Evolutionary conservation across 2,329 filamentous ascomycete genomes (phyloP).

Genomic region (Hypocreales sp.): DNA sequence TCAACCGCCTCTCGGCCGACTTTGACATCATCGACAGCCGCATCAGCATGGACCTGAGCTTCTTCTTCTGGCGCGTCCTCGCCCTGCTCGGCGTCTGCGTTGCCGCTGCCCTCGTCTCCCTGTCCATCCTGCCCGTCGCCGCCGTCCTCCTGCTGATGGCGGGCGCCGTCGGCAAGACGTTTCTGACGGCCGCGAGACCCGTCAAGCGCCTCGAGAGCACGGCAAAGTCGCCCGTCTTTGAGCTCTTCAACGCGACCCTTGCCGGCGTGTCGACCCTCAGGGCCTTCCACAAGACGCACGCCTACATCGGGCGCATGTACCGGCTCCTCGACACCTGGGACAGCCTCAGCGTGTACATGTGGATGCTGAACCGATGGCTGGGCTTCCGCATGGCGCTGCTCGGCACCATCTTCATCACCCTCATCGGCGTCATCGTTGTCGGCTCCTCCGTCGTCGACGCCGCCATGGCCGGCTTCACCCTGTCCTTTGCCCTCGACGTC

Average conservation of each 20-base stretch:
- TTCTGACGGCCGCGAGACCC: conserved; percentile 56
- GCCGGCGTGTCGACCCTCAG: conserved; percentile 62
- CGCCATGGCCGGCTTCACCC: conserved; percentile 58
- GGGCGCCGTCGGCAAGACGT: conserved; percentile 41
- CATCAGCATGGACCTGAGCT: conserved; percentile 46
- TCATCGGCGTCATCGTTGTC: conserved; percentile 50
- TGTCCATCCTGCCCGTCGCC: conserved; percentile 47
- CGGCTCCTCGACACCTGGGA: conserved; percentile 51
- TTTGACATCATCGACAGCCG: conserved; percentile 59
- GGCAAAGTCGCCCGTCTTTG: conserved; percentile 64
- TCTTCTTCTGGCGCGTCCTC: conserved; percentile 43
- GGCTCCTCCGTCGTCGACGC: conserved; percentile 46
- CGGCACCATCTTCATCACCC: conserved; percentile 51
- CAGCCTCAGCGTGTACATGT: conserved; percentile 49
- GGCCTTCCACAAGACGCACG: conserved; percentile 52
- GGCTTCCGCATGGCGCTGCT: conserved; percentile 55
- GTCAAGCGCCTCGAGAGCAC: conserved; percentile 65
- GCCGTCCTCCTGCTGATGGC: conserved; percentile 40
- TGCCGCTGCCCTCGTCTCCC: conserved; percentile 53
- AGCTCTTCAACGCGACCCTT: conserved; percentile 61
- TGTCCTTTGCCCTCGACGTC: conserved; percentile 60
- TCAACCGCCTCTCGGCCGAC: conserved; percentile 67
- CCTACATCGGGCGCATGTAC: conserved; percentile 58
- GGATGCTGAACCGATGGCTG: conserved; percentile 66
- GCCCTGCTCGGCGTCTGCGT: conserved; percentile 49